Evolutionary conservation across 176 grass and related monocot genomes (phyloP), one percentile per base, ranked within the genome.

Genomic region (Cenchrus purpureus): DNA sequence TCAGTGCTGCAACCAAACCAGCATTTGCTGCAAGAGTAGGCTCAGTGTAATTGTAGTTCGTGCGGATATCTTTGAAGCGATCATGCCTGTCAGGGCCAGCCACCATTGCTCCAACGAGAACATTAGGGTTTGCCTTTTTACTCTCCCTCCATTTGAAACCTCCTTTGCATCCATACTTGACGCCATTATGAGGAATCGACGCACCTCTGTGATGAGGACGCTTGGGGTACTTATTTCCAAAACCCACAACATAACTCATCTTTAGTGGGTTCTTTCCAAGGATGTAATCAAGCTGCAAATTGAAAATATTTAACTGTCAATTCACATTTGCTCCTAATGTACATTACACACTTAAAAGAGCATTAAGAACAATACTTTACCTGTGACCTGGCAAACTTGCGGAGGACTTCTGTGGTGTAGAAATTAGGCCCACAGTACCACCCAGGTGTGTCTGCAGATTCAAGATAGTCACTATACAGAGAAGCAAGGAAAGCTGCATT

Each of bases 371-470:
- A 59, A 85, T 64, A 65, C 58, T 37, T 62, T 73, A 97, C 94
- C 89, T 97, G 94, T 80, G 76, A 88, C 71, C 71, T 94, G 61
- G 94, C 94, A 90, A 97, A 97, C 77, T 94, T 88, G 51, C 94
- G 92, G 56, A 97, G 91, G 57, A 97, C 87, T 48, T 97, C 94
- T 71, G 85, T 97, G 42, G 88, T 92, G 73, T 92, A 97, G 89
- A 97, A 97, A 90, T 84, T 90, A 73, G 94, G 94, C 52, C 94
- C 94, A 88, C 94, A 97, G 65, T 94, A 97, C 94, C 94, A 97
- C 58, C 94, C 94, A 70, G 94, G 94, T 65, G 94, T 97, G 83
- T 97, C 94, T 44, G 94, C 92, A 8, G 85, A 76, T 2, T 97
- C 94, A 77, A 97, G 92, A 87, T 97, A 94, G 73, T 97, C 86